Base-by-base conservation (phyloP, 2,329 filamentous ascomycete genomes). In the Beauveria caledonica region DNA sequence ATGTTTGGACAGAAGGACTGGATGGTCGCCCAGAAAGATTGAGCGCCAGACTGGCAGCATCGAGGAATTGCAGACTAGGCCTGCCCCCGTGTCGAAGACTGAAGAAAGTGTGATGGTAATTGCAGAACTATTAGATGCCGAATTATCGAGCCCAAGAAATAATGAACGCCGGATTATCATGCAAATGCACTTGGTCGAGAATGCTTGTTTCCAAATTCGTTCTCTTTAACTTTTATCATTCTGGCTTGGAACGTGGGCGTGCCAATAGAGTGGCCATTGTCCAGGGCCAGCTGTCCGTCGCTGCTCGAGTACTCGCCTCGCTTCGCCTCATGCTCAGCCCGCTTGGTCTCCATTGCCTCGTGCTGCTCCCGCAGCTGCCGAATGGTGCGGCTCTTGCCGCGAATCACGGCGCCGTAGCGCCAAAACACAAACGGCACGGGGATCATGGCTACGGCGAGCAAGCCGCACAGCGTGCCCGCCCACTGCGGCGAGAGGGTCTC, bases 351-450 rank as follows among this genome's bases (percentile, higher is more conserved):
- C 53, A 68, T 63, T 4, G 62, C 70, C 53, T 78, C 76, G 61
- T 77, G 71, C n/a, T 80, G 76, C 60, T 79, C 76, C 5, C 73
- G 71, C 65, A 80, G 69, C 60, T 73, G 70, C n/a, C 71, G 69
- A 55, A 81, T 76, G 15, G 82, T 69, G 0, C 74, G 75, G 59
- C 81, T 84, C 67, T 73, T 79, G 6, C 75, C 74, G 3, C 83
- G 74, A 57, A 86, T 85, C 60, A 69, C 70, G 40, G 77, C 76
- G 0, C 83, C 83, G 65, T 81, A 86, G 33, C 76, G 76, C 72
- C 90, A 94, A 68, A 95, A 94, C 0, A 90, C 78, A 60, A 93
- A 81, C 0, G 90, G 90, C 51, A 94, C 92, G 0, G 91, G 90
- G 17, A 94, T 87, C 67, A 91, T 82, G 0, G 78, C 76, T 1